phyloP scores from a whole-genome alignment of 805 yeast genomes.

The Kodamaea laetipori region DNA sequence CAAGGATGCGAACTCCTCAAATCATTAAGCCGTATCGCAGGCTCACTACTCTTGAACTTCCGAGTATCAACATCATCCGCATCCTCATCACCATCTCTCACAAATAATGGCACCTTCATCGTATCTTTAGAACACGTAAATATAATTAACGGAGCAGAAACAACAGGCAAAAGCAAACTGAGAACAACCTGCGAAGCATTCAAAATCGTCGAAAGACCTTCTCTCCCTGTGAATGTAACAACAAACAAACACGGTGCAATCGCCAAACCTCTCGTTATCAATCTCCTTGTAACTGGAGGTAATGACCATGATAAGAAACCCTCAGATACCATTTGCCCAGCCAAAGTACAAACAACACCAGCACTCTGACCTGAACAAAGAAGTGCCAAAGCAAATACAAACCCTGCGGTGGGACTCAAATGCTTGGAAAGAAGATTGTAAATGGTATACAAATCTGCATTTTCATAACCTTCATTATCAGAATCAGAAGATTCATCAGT shows the following conservation, averaged over 20 bases:
- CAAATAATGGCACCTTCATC: slow-evolving; percentile 56
- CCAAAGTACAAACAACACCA: slow-evolving; percentile 89
- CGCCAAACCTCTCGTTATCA: slow-evolving; percentile 81
- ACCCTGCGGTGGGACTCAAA: slow-evolving; percentile 83
- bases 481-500: slow-evolving; percentile 20
- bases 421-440: slow-evolving; percentile 69
- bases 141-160: slow-evolving; percentile 83
- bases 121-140: slow-evolving; percentile 71
- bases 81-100: slow-evolving; percentile 32
- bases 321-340: slow-evolving; percentile 92
- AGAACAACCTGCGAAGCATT: slow-evolving; percentile 84
- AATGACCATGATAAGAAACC: slow-evolving; percentile 82
- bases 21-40: slow-evolving; percentile 44
- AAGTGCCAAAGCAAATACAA: slow-evolving; percentile 85
- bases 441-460: slow-evolving; percentile 80
- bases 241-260: slow-evolving; percentile 82
- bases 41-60: slow-evolving; percentile 37
- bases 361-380: slow-evolving; percentile 93
- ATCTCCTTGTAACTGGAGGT: slow-evolving; percentile 78
- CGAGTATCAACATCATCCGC: slow-evolving; percentile 16
- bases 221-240: slow-evolving; percentile 72
- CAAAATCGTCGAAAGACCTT: slow-evolving; percentile 72
- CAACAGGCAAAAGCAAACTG: slow-evolving; percentile 79
- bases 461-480: slow-evolving; percentile 44
- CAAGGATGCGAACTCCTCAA: slow-evolving; percentile 45